phyloP scores from a whole-genome alignment of 805 yeast genomes.

The Pichia deserticola region DNA sequence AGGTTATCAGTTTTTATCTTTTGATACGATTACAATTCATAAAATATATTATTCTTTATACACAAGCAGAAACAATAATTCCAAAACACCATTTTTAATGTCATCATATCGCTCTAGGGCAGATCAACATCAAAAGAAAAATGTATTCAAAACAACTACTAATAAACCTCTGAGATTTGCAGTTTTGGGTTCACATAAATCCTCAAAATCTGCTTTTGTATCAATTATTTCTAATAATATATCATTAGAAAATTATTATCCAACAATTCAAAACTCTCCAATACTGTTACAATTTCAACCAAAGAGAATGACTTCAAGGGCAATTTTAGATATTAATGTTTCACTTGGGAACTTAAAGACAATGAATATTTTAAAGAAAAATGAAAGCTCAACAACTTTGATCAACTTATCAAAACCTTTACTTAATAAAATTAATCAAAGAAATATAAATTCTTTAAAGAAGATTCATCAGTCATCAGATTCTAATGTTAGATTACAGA shows the following conservation, averaged over 20 bases:
- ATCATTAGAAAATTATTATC: slow-evolving; percentile 61
- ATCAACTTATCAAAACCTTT: slow-evolving; percentile 12
- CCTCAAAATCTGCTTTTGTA: slow-evolving; percentile 27
- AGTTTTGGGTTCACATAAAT: slow-evolving; percentile 25
- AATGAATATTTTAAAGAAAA: slow-evolving; percentile 16
- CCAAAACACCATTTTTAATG: neutral
- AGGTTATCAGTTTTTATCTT: no score
- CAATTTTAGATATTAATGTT: slow-evolving; percentile 41
- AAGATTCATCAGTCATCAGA: neutral
- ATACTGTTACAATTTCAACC: slow-evolving; percentile 51
- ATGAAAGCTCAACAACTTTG: neutral
- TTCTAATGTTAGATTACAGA: neutral
- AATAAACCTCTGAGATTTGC: slow-evolving; percentile 27
- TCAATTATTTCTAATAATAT: slow-evolving; percentile 25
- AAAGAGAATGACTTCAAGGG: slow-evolving; percentile 28
- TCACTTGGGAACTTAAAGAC: slow-evolving; percentile 32
- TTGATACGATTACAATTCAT: no score
- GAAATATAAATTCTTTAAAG: neutral
- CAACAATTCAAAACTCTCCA: slow-evolving; percentile 57
- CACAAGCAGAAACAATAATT: no score
- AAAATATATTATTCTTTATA: no score
- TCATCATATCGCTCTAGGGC: neutral
- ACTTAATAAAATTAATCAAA: slow-evolving; percentile 1
- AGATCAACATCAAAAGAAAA: slow-evolving; percentile 6
- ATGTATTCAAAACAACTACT: slow-evolving; percentile 23